A percentile compares a stretch with the other conserved stretches of the same genome.
phyloP scores from a whole-genome alignment of 495 filamentous ascomycete species.

The Hyaloscypha hepaticicola region DNA sequence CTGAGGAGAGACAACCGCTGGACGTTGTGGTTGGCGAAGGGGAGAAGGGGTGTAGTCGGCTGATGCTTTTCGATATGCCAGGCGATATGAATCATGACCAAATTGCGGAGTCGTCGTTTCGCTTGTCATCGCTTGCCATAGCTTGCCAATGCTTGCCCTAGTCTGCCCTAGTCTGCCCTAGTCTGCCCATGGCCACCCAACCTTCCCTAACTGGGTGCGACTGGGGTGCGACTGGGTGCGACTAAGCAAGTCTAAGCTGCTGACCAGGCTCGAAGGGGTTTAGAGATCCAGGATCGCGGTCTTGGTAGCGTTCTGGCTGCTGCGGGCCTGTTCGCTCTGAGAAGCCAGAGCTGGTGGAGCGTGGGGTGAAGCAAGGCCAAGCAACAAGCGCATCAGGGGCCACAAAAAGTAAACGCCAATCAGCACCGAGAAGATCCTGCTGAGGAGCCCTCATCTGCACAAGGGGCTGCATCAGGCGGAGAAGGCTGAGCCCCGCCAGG shows the following conservation, averaged over 20 bases:
- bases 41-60: not conserved
- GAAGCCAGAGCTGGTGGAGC: not conserved
- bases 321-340: not conserved
- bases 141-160: too few relatives aligned
- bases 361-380: not conserved
- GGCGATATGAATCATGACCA: not conserved
- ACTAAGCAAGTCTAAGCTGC: not conserved
- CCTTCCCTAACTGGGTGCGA: not conserved
- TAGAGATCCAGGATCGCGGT: not conserved
- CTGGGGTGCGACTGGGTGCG: not conserved
- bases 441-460: not conserved
- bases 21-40: not conserved
- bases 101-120: not conserved
- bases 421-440: not conserved
- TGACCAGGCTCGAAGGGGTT: not conserved
- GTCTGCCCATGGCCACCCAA: not conserved
- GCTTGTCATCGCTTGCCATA: not conserved
- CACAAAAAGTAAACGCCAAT: not conserved
- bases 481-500: not conserved
- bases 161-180: too few relatives aligned
- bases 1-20: conserved; percentile 9
- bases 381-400: too few relatives aligned
- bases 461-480: not conserved
- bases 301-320: not conserved
- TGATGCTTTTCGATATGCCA: not conserved